phyloP scores from a whole-genome alignment of 73 alveolate genomes.

The Paraurostyla sp. region DNA sequence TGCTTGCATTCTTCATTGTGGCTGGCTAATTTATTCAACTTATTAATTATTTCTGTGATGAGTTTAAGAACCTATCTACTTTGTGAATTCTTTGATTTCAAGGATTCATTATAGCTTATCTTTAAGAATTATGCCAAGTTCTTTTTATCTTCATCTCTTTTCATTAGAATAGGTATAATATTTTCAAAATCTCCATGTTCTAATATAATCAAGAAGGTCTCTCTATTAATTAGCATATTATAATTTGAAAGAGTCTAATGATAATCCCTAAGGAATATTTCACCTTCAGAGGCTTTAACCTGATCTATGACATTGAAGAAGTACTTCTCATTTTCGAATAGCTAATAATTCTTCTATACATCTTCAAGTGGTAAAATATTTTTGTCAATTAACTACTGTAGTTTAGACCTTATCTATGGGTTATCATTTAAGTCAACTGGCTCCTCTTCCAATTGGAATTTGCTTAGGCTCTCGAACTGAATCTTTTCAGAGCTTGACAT shows the following conservation, averaged over 20 bases:
- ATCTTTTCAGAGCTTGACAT: too few species aligned
- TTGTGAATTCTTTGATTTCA: not conserved
- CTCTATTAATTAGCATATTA: not conserved
- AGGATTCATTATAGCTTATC: conserved; percentile 3
- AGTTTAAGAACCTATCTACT: not conserved
- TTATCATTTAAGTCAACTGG: too few species aligned
- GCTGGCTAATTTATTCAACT: not conserved
- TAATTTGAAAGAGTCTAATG: not conserved
- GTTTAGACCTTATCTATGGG: not conserved
- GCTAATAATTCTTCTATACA: not conserved
- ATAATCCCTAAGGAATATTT: not conserved
- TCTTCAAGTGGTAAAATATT: not conserved
- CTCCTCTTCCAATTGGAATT: too few species aligned
- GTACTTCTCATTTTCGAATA: not conserved
- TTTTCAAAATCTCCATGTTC: conserved; percentile 22
- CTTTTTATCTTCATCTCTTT: not conserved
- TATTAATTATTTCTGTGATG: not conserved
- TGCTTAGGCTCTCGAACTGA: too few species aligned
- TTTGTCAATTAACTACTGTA: not conserved
- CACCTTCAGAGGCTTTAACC: not conserved
- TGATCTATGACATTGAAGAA: not conserved
- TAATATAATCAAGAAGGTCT: not conserved
- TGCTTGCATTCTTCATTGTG: not conserved
- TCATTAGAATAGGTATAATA: not conserved
- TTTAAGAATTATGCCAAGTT: not conserved